These are phyloP conservation scores for Ustilaginoidea virens DNA, from an alignment of 2,329 filamentous ascomycete genomes.

Conservation along the genomic window DNA sequence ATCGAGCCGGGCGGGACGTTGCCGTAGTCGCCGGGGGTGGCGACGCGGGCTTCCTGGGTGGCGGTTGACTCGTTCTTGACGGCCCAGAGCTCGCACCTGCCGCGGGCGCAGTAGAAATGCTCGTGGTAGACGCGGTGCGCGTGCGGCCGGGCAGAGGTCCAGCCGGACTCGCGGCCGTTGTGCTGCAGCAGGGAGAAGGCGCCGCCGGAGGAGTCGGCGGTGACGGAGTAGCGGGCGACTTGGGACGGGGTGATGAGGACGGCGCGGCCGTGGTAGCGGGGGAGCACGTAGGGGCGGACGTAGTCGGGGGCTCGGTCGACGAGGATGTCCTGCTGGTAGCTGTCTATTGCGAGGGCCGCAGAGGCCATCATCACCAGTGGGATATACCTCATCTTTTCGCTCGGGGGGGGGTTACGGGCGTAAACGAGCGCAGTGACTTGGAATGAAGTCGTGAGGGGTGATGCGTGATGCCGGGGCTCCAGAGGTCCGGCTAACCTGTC, in stretches of 20 bases:
- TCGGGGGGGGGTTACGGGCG: too few relatives aligned
- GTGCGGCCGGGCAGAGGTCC: conserved; percentile 9
- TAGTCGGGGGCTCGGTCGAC: conserved; percentile 9
- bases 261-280: conserved; percentile 9
- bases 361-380: too few relatives aligned
- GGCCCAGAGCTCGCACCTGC: conserved; percentile 9
- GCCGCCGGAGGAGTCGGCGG: conserved; percentile 9
- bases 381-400: too few relatives aligned
- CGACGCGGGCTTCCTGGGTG: conserved; percentile 9
- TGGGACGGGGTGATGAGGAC: conserved; percentile 9
- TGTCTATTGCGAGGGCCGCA: too few relatives aligned
- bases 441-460: too few relatives aligned
- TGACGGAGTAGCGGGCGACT: conserved; percentile 10
- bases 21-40: conserved; percentile 9
- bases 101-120: conserved; percentile 10
- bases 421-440: too few relatives aligned
- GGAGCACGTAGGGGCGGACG: conserved; percentile 11
- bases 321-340: too few relatives aligned
- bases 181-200: conserved; percentile 11
- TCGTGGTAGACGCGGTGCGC: conserved; percentile 7
- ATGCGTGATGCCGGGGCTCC: too few relatives aligned
- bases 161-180: conserved; percentile 5
- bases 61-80: conserved; percentile 6
- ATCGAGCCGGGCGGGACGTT: conserved; percentile 8
- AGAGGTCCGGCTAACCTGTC: too few relatives aligned